Percentiles rank a stretch among this genome's conserved stretches.
These are phyloP conservation scores for Hawksworthiomyces lignivorus DNA, from an alignment of 2,329 filamentous ascomycete genomes.

Conservation along the genomic window DNA sequence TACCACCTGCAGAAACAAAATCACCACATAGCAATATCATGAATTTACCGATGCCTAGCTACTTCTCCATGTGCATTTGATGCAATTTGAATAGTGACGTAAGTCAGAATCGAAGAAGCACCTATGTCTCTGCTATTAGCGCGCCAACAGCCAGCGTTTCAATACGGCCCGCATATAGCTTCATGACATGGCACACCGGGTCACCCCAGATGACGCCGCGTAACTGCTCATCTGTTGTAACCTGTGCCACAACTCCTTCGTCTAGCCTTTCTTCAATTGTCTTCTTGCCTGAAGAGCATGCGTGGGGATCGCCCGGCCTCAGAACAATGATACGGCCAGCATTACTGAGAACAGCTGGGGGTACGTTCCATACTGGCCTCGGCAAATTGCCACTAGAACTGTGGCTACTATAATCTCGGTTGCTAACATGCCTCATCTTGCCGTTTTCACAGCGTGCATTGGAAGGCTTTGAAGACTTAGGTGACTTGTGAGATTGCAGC, in stretches of 20 bases:
- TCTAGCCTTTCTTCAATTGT: conserved; percentile 42
- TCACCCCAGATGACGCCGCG: conserved; percentile 72
- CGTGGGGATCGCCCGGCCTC: conserved; percentile 37
- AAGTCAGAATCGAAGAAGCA: background rate
- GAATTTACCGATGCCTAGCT: no score
- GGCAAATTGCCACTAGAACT: no score
- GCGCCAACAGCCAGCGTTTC: conserved; percentile 64
- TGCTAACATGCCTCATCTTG: no score
- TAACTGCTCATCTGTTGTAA: conserved; percentile 60
- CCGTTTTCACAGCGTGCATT: no score
- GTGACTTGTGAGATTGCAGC: conserved; percentile 13
- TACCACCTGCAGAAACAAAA: no score
- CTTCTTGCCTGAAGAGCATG: conserved; percentile 33
- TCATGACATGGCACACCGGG: conserved; percentile 73
- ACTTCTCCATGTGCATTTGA: no score
- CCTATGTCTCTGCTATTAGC: conserved; percentile 36
- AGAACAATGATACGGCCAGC: conserved; percentile 64
- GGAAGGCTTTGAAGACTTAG: no score
- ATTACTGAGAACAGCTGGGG: conserved; percentile 58
- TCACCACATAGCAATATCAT: no score
- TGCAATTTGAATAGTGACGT: no score
- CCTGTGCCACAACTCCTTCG: conserved; percentile 60
- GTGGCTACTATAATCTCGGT: no score
- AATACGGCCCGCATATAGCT: conserved; percentile 63
- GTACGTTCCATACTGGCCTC: conserved; percentile 54